Evolutionary conservation across 106 monocot species (phyloP), one percentile per base, ranked within the genome.

Genomic region (Cymbidium sinense): DNA sequence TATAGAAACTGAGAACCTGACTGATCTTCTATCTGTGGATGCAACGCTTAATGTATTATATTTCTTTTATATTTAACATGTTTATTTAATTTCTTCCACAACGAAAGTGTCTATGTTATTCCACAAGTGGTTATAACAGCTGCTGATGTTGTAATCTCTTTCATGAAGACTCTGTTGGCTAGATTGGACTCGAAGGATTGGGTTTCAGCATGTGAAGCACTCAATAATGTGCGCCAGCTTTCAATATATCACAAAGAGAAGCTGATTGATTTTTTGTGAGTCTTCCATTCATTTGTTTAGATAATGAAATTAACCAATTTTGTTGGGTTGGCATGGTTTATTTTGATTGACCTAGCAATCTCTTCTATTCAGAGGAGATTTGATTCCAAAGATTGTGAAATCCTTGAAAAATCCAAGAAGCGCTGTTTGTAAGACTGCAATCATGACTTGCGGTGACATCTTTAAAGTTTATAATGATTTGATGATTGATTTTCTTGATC

Each of bases 351-450:
- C 21, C 10, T 33, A 20, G 0, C 34, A 34, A 47, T 33, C 5
- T 70, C 3, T 61, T 15, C 25, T 75, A 34, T 50, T 44, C 80
- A 96, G 96, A 76, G 86, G 11, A 34, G 65, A 78, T 77, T 85
- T 98, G 77, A 86, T 98, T 76, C 81, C 86, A 58, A 79, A 92
- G 75, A 70, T 98, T 23, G 94, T 94, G 34, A 98, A 91, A 81
- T 94, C 94, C 13, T 74, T 98, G 75, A 98, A 98, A 80, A 87
- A 83, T 77, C 98, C 98, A 76, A 91, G 98, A 84, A 98, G 98
- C 86, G 98, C 98, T 76, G 92, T 98, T 25, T 94, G 94, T 37
- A 98, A 98, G 82, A 94, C 98, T 47, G 91, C 98, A 86, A 79
- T 98, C 23, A 98, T 98, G 98, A 87, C 98, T 70, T 90, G 86